Percentiles rank a stretch among this genome's conserved stretches.
phyloP scores from a whole-genome alignment of 768 basidiomycete genomes.

The Collybia nuda region DNA sequence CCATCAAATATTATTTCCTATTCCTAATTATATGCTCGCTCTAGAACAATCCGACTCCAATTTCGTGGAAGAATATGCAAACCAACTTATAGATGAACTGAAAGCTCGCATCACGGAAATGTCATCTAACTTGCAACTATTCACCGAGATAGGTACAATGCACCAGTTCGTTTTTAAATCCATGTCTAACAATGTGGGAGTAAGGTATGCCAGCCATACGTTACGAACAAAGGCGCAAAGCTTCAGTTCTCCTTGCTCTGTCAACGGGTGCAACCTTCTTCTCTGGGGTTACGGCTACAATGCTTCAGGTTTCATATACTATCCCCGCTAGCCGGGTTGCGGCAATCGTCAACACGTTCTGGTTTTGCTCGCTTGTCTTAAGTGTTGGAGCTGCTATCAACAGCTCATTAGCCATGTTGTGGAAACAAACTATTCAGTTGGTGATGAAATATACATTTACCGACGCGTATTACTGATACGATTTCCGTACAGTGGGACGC shows the following conservation, averaged over 20 bases:
- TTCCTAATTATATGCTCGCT: too few species aligned
- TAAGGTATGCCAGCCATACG: constrained; percentile 19
- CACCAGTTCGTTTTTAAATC: too few species aligned
- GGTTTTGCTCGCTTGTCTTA: constrained; percentile 22
- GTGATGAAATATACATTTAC: constrained; percentile 2
- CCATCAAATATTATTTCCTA: too few species aligned
- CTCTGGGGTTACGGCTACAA: constrained; percentile 27
- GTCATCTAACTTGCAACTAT: too few species aligned
- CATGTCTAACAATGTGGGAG: too few species aligned
- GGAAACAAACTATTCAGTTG: constrained; percentile 21
- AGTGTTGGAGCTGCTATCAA: constrained; percentile 25
- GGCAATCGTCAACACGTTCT: constrained; percentile 20
- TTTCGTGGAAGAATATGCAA: too few species aligned
- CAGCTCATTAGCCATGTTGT: constrained; percentile 14
- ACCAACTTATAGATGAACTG: too few species aligned
- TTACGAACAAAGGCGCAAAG: constrained; percentile 15
- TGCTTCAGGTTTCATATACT: constrained; percentile 14
- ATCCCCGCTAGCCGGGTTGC: neutral
- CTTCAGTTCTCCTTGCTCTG: constrained; percentile 11
- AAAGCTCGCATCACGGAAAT: too few species aligned
- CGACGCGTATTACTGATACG: too few species aligned
- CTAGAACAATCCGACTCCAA: too few species aligned
- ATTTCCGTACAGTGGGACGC: constrained; percentile 10
- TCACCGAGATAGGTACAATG: too few species aligned
- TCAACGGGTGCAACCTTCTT: constrained; percentile 25